Conservation (phyloP, 2,329 filamentous ascomycete genomes). For the Chrysosporium queenslandicum region DNA sequence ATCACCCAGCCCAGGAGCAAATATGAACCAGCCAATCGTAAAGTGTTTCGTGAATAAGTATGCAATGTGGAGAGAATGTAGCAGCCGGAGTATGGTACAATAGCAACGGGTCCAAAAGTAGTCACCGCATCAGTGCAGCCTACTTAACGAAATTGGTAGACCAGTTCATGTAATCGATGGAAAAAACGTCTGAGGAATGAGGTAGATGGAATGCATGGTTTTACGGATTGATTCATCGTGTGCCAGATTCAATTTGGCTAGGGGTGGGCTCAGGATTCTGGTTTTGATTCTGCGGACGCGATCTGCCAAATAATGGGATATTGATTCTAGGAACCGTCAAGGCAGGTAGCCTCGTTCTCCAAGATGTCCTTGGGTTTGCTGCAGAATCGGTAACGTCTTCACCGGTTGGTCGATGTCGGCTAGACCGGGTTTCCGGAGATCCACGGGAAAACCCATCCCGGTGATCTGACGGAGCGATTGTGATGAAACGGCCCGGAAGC, state of each 20-base stretch:
- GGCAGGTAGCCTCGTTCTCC: conserved; percentile 13
- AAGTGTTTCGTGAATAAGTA: neutral
- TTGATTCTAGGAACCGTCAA: neutral
- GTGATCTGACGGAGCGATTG: conserved; percentile 22
- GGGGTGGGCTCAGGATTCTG: conserved; percentile 11
- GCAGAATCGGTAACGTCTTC: conserved; percentile 2
- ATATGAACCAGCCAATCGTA: neutral
- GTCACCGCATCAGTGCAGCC: neutral
- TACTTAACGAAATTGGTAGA: too few relatives aligned
- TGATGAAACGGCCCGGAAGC: conserved; percentile 31
- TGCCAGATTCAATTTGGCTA: conserved; percentile 17
- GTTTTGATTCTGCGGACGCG: neutral
- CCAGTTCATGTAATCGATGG: neutral
- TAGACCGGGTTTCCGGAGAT: conserved; percentile 16
- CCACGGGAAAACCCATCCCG: conserved; percentile 20
- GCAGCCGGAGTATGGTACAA: neutral
- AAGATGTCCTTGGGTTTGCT: conserved; percentile 1
- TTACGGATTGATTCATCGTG: neutral
- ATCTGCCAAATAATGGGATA: conserved; percentile 8
- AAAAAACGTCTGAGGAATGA: neutral
- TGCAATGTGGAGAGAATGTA: neutral
- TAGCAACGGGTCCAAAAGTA: too few relatives aligned
- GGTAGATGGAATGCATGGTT: neutral
- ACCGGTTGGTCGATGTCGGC: conserved; percentile 1
- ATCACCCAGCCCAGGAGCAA: neutral